Evolutionary conservation across 1,284 basidiomycete species (phyloP).

Genomic region (Fistulina hepatica): DNA sequence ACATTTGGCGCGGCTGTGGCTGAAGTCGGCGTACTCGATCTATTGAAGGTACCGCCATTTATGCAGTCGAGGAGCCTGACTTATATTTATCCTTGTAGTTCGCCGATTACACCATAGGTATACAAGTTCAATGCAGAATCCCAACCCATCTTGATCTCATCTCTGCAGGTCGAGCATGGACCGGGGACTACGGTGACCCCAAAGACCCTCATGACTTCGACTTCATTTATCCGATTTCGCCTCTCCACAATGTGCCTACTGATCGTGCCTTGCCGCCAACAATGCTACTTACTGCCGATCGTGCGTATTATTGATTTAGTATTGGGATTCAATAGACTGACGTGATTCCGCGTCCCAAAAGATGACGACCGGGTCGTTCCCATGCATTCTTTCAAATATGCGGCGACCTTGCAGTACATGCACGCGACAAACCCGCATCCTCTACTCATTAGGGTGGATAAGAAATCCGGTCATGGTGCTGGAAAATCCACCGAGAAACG

Average conservation of each 20-base stretch:
- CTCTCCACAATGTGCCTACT: slow-evolving; percentile 61
- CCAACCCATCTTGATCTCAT: slow-evolving; percentile 9
- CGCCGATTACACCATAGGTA: slow-evolving; percentile 67
- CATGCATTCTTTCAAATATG: slow-evolving; percentile 72
- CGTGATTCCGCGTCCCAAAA: slow-evolving; percentile 20
- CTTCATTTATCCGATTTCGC: slow-evolving; percentile 70
- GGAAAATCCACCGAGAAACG: slow-evolving; percentile 70
- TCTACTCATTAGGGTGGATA: slow-evolving; percentile 63
- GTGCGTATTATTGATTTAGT: slow-evolving; percentile 30
- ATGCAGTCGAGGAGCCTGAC: slow-evolving; percentile 3
- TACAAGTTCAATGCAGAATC: slow-evolving; percentile 10
- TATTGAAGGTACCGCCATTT: slow-evolving; percentile 48
- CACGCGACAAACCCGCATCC: slow-evolving; percentile 57
- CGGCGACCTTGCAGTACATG: slow-evolving; percentile 60
- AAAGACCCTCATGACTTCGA: slow-evolving; percentile 68
- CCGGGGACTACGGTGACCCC: slow-evolving; percentile 74
- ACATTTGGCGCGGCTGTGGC: slow-evolving; percentile 73
- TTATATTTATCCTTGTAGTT: slow-evolving; percentile 33
- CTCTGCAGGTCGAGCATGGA: slow-evolving; percentile 59
- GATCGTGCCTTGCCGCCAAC: slow-evolving; percentile 55
- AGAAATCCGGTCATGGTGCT: slow-evolving; percentile 72
- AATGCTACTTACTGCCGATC: slow-evolving; percentile 68
- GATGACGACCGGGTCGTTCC: slow-evolving; percentile 80
- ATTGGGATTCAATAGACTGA: not conserved
- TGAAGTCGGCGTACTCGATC: slow-evolving; percentile 74